Percentiles rank a stretch among this genome's conserved stretches.
Evolutionary conservation across 2,329 filamentous ascomycete genomes (phyloP).

Genomic region (Claviceps quebecensis): DNA sequence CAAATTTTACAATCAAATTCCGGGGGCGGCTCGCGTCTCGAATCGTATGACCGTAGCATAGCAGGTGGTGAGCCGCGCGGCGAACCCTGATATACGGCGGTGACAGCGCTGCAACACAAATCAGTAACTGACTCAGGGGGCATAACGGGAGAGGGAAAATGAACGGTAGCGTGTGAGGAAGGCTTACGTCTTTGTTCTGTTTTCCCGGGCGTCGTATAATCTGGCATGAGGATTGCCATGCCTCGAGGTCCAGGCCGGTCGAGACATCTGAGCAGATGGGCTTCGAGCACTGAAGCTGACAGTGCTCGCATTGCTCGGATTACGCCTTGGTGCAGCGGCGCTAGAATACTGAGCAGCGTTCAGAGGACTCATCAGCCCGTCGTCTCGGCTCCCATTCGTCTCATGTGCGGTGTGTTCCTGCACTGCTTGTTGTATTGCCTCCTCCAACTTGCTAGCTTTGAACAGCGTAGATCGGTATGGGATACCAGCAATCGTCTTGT

Average conservation of each 20-base stretch:
- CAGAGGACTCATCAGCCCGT: slow-evolving; percentile 26
- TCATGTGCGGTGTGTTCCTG: slow-evolving; percentile 72
- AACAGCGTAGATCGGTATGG: slow-evolving; percentile 89
- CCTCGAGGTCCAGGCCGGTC: slow-evolving; percentile 39
- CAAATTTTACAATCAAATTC: slow-evolving; percentile 93
- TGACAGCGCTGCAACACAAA: slow-evolving; percentile 52
- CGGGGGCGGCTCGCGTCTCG: slow-evolving; percentile 74
- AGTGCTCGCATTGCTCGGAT: slow-evolving; percentile 66
- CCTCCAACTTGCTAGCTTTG: slow-evolving; percentile 90
- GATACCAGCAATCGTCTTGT: slow-evolving; percentile 94
- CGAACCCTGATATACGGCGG: slow-evolving; percentile 79
- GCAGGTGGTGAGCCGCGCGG: slow-evolving; percentile 52
- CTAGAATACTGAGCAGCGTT: slow-evolving; percentile 27
- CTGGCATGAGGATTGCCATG: slow-evolving; percentile 74
- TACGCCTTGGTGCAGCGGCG: slow-evolving; percentile 39
- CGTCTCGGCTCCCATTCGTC: slow-evolving; percentile 46
- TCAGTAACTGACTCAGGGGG: not conserved
- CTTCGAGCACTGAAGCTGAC: slow-evolving; percentile 65
- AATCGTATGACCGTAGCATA: slow-evolving; percentile 86
- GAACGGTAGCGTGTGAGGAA: not conserved
- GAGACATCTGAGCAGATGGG: slow-evolving; percentile 38
- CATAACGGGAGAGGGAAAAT: not conserved
- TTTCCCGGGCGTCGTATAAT: slow-evolving; percentile 77
- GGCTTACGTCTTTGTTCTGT: slow-evolving; percentile 77
- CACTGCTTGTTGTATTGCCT: slow-evolving; percentile 82